Evolutionary conservation across 169 alveolate species (phyloP), one percentile per base, ranked within the genome.

Genomic region (Plasmodium gaboni): DNA sequence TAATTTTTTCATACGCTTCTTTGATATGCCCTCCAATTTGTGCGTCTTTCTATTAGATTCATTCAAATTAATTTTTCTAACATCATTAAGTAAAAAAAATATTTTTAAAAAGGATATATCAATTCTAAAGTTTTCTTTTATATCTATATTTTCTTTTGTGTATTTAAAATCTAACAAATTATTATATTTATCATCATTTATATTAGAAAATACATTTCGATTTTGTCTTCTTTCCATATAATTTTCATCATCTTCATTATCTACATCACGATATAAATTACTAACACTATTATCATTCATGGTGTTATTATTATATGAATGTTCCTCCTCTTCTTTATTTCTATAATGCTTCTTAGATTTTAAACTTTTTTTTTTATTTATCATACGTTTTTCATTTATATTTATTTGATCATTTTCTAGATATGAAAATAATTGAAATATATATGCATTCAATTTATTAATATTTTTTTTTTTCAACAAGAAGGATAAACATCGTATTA

Each of bases 61-160:
- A 57, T 19, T 4, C 13, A 63, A 17, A 5, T 51, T 17, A 2
- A 32, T 55, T 12, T 10, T 17, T 24, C 83, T 42, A 22, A 83
- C 85, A 17, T 67, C 67, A 42, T 68, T 32, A 8, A 83, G 8
- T 10, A 68, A 13, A 48, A 57, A 48, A 48, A 68, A 83, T 15
- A 83, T 83, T 71, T 83, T 83, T 42, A 83, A 19, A 63, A 83
- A 83, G 2, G 91, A 83, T 10, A 83, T 83, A 22, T 83, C 91
- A 10, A 83, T 83, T 6, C 85, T 55, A 57, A 83, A 83, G 32
- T 83, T 83, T 46, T 83, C 91, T 26, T 83, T 83, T 22, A 83
- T 63, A n/a, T 83, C 83, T 73, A 83, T 67, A n/a, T 46, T 46
- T 42, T 64, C 89, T 59, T 65, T 78, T 57, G 64, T 76, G 15